Base-by-base conservation (phyloP, 805 yeast species). In the Saccharomycopsis javanensis region DNA sequence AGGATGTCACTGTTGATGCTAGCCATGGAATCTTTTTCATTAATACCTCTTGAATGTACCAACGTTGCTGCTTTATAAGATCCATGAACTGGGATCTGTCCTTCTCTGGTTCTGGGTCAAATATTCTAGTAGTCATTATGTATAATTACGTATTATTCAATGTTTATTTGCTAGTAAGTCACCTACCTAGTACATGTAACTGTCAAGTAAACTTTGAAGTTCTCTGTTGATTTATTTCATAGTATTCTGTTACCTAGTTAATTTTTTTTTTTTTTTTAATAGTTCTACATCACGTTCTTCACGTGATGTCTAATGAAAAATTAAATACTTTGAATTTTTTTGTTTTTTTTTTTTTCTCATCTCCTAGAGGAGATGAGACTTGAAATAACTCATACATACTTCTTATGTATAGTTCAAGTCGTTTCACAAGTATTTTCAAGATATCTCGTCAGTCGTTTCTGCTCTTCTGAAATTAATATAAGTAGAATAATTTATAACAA, bases 11-110 rank as follows among this genome's bases (percentile, higher is more conserved):
- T 3, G 60, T 53, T 5, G 57, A 45, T 28, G 58, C 31, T 11
- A 60, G 38, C 25, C 55, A 55, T 7, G 62, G 60, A 11, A 60
- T 37, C 46, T 60, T 60, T 18, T 58, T 58, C 10, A 57, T 33
- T 13, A 60, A 57, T 8, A 60, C 51, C 34, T 55, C 50, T 27
- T 55, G 46, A 5, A 60, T 58, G 33, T 55, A 33, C 62, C 62
- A 60, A 11, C 51, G 35, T 45, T 60, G 62, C 4, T 60, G 59
- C 4, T 53, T 45, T 27, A 57, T 55, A 15, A 60, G 50, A 46
- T 57, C 56, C 38, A 42, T 31, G 13, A 50, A 42, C 37, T 42
- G 51, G 25, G 60, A 42, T 11, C 25, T 25, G 15, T 42, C 48
- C 5, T 23, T 42, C 5, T 42, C 48, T 10, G 28, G 28, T 3